Percentiles rank a stretch among this genome's conserved stretches.
phyloP scores from a whole-genome alignment of 345 rosid genomes.

The Anacardium occidentale region DNA sequence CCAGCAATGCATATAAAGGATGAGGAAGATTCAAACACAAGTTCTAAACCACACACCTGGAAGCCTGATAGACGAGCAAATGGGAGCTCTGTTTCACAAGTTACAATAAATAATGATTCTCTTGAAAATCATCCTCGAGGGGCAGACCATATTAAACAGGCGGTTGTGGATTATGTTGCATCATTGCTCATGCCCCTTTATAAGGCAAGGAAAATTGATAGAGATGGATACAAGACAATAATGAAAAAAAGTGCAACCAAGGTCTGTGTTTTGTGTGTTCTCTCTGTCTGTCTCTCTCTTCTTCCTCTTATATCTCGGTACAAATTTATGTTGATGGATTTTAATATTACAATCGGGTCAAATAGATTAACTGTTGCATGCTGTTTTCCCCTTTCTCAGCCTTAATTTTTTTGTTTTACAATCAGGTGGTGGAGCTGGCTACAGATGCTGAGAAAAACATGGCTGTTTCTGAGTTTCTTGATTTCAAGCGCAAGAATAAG shows the following conservation, averaged over 20 bases:
- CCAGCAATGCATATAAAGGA: constrained; percentile 55
- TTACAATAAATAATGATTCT: constrained; percentile 67
- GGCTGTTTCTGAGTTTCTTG: constrained; percentile 87
- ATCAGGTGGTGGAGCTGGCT: constrained; percentile 94
- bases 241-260: constrained; percentile 98
- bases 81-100: constrained; percentile 86
- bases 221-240: constrained; percentile 92
- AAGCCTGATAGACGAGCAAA: constrained; percentile 63
- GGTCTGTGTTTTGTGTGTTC: constrained; percentile 52
- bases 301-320: neutral
- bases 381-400: neutral
- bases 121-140: constrained; percentile 50
- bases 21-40: constrained; percentile 82
- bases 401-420: constrained; percentile 18
- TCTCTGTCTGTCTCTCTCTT: neutral
- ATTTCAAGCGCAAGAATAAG: constrained; percentile 95
- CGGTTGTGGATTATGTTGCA: constrained; percentile 94
- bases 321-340: neutral
- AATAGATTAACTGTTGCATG: neutral
- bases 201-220: constrained; percentile 91
- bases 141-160: constrained; percentile 83
- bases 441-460: constrained; percentile 88
- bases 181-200: constrained; percentile 98
- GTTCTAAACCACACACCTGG: constrained; percentile 62
- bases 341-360: neutral